phyloP scores from a whole-genome alignment of 148 eudicot genomes.

The Gaultheria prostrata region DNA sequence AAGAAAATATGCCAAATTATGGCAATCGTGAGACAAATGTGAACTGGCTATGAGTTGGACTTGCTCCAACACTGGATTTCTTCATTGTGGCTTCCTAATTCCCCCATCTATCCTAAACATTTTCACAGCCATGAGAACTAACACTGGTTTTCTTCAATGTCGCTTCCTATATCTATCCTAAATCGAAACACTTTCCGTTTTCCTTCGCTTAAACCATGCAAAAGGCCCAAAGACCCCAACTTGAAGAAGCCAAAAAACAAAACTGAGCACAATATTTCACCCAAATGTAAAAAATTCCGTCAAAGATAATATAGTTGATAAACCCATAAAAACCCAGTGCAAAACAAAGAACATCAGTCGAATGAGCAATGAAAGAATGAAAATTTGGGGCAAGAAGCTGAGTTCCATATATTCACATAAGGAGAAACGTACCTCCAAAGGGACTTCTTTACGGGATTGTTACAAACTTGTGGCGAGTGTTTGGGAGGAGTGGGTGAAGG shows the following conservation, averaged over 20 bases:
- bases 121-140: neutral
- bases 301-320: neutral
- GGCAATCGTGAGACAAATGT: no score
- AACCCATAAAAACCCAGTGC: neutral
- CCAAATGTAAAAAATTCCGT: no score
- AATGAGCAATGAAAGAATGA: neutral
- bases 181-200: neutral
- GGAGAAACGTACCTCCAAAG: conserved; percentile 50
- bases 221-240: neutral
- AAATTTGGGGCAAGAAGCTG: neutral
- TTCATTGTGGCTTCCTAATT: no score
- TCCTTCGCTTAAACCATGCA: neutral
- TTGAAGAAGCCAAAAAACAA: neutral
- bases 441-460: conserved; percentile 68
- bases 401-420: neutral
- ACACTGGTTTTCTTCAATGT: neutral
- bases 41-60: no score
- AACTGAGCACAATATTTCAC: neutral
- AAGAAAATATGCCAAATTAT: no score
- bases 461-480: conserved; percentile 74
- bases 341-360: neutral
- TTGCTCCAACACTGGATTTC: no score
- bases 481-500: conserved; percentile 75
- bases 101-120: neutral
- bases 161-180: neutral